phyloP scores from a whole-genome alignment of 2,329 filamentous ascomycete genomes.

The Dryadomyces quercus-mongolicae region DNA sequence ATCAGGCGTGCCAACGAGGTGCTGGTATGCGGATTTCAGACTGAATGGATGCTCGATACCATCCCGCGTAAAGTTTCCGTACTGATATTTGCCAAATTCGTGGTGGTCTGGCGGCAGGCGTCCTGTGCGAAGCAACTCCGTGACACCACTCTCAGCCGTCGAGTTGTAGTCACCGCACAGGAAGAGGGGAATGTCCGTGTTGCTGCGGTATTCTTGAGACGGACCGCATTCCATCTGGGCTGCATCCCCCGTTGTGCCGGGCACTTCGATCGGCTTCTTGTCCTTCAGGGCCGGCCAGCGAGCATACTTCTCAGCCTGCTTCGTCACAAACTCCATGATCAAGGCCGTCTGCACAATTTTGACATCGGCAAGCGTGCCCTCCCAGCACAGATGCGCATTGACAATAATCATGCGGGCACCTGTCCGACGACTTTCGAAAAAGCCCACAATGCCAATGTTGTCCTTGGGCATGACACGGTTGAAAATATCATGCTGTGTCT shows the following conservation, averaged over 20 bases:
- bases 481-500: slow-evolving; percentile 93
- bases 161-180: slow-evolving; percentile 98
- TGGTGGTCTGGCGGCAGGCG: slow-evolving; percentile 65
- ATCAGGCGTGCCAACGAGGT: slow-evolving; percentile 69
- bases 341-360: slow-evolving; percentile 95
- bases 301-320: slow-evolving; percentile 74
- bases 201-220: slow-evolving; percentile 75
- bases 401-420: slow-evolving; percentile 87
- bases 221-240: slow-evolving; percentile 56
- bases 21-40: slow-evolving; percentile 77
- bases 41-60: slow-evolving; percentile 94
- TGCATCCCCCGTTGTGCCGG: slow-evolving; percentile 24
- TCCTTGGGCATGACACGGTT: slow-evolving; percentile 98
- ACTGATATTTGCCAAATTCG: slow-evolving; percentile 70
- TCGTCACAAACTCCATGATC: slow-evolving; percentile 81
- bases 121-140: slow-evolving; percentile 77
- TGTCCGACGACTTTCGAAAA: slow-evolving; percentile 83
- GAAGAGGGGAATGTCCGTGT: slow-evolving; percentile 78
- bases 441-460: slow-evolving; percentile 84
- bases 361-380: slow-evolving; percentile 80
- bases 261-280: slow-evolving; percentile 49
- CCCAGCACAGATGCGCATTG: slow-evolving; percentile 93
- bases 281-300: slow-evolving; percentile 71
- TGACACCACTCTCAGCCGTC: slow-evolving; percentile 73
- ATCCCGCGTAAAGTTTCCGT: slow-evolving; percentile 84